Evolutionary conservation across 257 asterid species (phyloP), one percentile per base, ranked within the genome.

Genomic region (Dorcoceras hygrometricum): DNA sequence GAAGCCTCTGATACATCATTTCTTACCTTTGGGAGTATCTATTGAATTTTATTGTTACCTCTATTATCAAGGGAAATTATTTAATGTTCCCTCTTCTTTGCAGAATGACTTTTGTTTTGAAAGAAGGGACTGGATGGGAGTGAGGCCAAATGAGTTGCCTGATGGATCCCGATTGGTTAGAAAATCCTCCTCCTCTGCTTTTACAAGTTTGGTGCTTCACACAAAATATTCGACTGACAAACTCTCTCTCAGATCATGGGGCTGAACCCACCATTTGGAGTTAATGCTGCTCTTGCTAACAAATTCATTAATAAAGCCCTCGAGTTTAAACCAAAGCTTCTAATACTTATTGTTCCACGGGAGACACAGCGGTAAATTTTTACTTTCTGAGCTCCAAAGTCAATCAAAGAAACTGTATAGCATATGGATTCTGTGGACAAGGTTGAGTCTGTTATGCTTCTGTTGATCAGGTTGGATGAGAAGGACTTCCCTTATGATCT

Each of bases 251-350:
- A 94, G 99, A 87, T 94, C 71, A 90, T 94, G 88, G 99, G 99
- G 71, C 75, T 94, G 78, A 94, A 94, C 82, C 99, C 99, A 58
- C 97, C 99, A 24, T 94, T 90, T 75, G 99, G 99, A 54, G 80
- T 84, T 58, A 76, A 88, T 62, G 95, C 90, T 61, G 57, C 71
- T 46, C 96, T 87, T 66, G 99, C 99, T 32, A 86, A 88, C 67
- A 73, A 63, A 73, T 90, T 94, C 76, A 80, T 94, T 56, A 71
- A 79, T 56, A 90, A 90, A 81, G 99, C 99, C 48, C 96, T 90
- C 18, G 74, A 78, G 77, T 94, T 94, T 76, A 90, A 81, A 70
- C 99, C 99, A 16, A 94, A 94, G 79, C 90, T 94, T 60, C 77
- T 94, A 59, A 83, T 94, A 77, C 96, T 94, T 32, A 87, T 94